Base-by-base conservation (phyloP, 2,329 filamentous ascomycete genomes). In the Scopulariopsis brevicaulis region DNA sequence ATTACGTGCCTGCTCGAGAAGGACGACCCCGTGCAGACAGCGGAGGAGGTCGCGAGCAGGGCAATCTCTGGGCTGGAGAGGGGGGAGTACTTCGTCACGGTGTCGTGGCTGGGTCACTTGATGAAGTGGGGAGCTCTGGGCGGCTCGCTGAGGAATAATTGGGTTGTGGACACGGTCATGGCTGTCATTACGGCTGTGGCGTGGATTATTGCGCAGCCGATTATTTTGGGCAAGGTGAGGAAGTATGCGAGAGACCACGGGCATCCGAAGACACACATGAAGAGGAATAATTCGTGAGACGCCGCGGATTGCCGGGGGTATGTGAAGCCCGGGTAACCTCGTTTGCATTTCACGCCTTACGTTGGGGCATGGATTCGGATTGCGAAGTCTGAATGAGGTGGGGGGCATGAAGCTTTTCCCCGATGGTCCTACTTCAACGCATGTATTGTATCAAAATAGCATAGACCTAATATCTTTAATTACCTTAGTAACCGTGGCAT, bases 1-100 rank as follows among this genome's bases (percentile, higher is more conserved):
- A 78, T 96, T 55, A 96, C 92, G 3, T 80, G 84, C 63, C 77
- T 86, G 56, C 73, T 97, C 53, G 94, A 97, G 71, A 84, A 89
- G 63, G 80, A 82, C n/a, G 94, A 99, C 68, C 86, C 86, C 15
- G 78, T 84, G 53, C 88, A 95, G 70, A 86, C 81, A 0, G 88
- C 90, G 5, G 86, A 94, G 5, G 80, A 87, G 60, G 90, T 95
- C 15, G 94, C 94, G 1, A 71, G 73, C 4, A 76, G 76, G 10
- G 78, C 89, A 1, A 84, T 99, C 56, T 73, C 74, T 51, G 89
- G 87, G 0, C 73, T 99, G 52, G 91, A 97, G 70, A 83, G 74
- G 40, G 94, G 93, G 0, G 77, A 94, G 25, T 93, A 89, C 69
- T 78, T 90, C 65, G 81, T 96, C 52, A 86, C 89, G 0, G 89